These are phyloP conservation scores for Candida labiduridarum DNA, from an alignment of 1,139 yeast species.

Conservation along the genomic window DNA sequence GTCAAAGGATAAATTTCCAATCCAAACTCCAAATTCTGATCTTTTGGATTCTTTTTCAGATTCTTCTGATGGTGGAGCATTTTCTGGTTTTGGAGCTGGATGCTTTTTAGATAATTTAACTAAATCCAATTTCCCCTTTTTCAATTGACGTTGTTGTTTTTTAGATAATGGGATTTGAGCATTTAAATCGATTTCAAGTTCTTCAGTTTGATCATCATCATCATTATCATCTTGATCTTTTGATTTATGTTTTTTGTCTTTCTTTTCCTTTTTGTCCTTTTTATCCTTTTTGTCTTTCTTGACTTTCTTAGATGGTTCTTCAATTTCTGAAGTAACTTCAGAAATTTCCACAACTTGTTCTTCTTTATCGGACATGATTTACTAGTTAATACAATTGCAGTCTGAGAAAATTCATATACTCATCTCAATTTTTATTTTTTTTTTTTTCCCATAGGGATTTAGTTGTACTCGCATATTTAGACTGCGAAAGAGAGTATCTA, in stretches of 20 bases:
- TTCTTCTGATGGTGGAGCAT: slow-evolving; percentile 21
- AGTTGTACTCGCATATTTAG: no score
- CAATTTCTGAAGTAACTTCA: background rate
- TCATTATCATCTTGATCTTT: background rate
- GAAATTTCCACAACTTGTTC: background rate
- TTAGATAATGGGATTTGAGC: slow-evolving; percentile 85
- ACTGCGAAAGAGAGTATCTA: no score
- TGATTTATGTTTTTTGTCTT: slow-evolving; percentile 9
- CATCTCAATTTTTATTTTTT: slow-evolving; percentile 9
- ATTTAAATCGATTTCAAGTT: slow-evolving; percentile 77
- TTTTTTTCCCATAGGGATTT: no score
- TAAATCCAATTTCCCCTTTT: slow-evolving; percentile 72
- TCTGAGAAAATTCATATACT: background rate
- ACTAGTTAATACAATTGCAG: background rate
- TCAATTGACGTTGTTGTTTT: slow-evolving; percentile 84
- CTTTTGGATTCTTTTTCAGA: slow-evolving; percentile 32
- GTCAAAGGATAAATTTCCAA: slow-evolving; percentile 88
- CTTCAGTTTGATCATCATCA: slow-evolving; percentile 26
- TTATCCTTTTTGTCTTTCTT: slow-evolving; percentile 17
- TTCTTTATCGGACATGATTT: slow-evolving; percentile 11
- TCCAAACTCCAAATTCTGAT: slow-evolving; percentile 82
- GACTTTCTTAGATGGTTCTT: background rate
- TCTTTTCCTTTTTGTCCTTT: slow-evolving; percentile 14
- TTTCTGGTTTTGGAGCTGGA: slow-evolving; percentile 46
- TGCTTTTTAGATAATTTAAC: slow-evolving; percentile 57